Conservation (phyloP, 345 rosid genomes). For the Orychophragmus violaceus region DNA sequence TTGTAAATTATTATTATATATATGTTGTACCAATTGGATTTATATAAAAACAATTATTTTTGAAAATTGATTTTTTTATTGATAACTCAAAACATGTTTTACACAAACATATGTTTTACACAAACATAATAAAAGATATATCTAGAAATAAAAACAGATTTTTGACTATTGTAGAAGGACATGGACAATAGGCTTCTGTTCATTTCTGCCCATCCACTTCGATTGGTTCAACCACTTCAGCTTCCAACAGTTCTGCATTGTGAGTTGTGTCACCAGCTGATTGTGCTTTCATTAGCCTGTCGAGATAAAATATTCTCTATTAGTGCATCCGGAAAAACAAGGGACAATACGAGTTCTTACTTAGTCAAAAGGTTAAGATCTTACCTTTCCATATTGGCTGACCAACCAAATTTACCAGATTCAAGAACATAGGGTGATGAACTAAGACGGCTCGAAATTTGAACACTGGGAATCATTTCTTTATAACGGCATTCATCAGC, state of each 20-base stretch:
- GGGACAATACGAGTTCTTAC: background rate
- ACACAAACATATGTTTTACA: too few species aligned
- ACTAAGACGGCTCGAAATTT: conserved; percentile 76
- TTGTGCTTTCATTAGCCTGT: too few species aligned
- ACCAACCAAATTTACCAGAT: conserved; percentile 93
- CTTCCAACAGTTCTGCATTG: conserved; percentile 48
- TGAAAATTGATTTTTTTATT: too few species aligned
- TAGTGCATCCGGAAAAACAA: background rate
- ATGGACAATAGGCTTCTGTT: conserved; percentile 13
- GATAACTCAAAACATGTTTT: too few species aligned
- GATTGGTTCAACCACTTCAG: conserved; percentile 75
- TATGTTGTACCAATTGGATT: too few species aligned
- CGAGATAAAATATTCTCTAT: conserved; percentile 12
- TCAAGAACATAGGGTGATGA: conserved; percentile 95
- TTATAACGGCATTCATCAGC: too few species aligned
- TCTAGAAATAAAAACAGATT: too few species aligned
- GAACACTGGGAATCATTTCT: conserved; percentile 74
- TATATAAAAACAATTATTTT: too few species aligned
- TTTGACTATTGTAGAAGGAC: background rate
- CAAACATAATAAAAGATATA: too few species aligned
- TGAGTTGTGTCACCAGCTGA: conserved; percentile 60
- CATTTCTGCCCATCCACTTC: conserved; percentile 57
- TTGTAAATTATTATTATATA: too few species aligned
- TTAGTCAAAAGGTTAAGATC: too few species aligned
- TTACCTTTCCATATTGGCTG: conserved; percentile 98